Percentiles rank a stretch among this genome's conserved stretches.
phyloP scores from a whole-genome alignment of 2,329 filamentous ascomycete genomes.

The Ophiocordyceps camponoti-leonardi region DNA sequence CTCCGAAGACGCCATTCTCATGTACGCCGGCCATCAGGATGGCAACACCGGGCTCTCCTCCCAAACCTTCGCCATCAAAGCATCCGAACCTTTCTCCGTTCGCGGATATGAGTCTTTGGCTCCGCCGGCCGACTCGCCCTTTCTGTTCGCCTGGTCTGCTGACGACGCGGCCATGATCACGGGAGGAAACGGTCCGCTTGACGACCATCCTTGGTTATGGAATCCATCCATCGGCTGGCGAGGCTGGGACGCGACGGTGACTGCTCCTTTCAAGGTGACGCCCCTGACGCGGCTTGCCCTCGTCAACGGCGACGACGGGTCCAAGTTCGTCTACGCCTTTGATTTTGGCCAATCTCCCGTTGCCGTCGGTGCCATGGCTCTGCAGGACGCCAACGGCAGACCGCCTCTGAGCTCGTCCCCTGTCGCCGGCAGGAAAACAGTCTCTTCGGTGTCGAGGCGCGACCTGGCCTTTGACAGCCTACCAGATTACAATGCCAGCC shows the following conservation, averaged over 20 bases:
- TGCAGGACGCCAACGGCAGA: constrained; percentile 44
- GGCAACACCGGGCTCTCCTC: constrained; percentile 40
- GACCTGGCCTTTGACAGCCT: constrained; percentile 44
- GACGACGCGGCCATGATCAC: constrained; percentile 50
- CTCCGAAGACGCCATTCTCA: constrained; percentile 51
- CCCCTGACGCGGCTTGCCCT: constrained; percentile 42
- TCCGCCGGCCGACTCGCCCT: constrained; percentile 48
- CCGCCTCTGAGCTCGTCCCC: constrained; percentile 29
- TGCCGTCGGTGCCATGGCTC: constrained; percentile 48
- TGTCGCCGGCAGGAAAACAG: constrained; percentile 11
- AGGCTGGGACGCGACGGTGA: constrained; percentile 46
- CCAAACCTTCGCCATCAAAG: constrained; percentile 59
- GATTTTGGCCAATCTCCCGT: constrained; percentile 62
- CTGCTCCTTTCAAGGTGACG: constrained; percentile 39
- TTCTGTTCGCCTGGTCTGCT: constrained; percentile 58
- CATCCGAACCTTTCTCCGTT: constrained; percentile 46
- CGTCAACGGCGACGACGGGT: constrained; percentile 56
- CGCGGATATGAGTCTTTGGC: constrained; percentile 39
- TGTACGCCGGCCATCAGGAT: constrained; percentile 63
- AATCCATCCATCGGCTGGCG: constrained; percentile 45
- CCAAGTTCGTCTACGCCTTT: constrained; percentile 64
- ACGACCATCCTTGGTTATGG: constrained; percentile 58
- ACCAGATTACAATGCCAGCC: constrained; percentile 61
- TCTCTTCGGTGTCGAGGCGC: constrained; percentile 7
- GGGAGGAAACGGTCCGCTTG: constrained; percentile 40